Conservation (phyloP, 2,329 filamentous ascomycete species). For the Trichoderma sp. region DNA sequence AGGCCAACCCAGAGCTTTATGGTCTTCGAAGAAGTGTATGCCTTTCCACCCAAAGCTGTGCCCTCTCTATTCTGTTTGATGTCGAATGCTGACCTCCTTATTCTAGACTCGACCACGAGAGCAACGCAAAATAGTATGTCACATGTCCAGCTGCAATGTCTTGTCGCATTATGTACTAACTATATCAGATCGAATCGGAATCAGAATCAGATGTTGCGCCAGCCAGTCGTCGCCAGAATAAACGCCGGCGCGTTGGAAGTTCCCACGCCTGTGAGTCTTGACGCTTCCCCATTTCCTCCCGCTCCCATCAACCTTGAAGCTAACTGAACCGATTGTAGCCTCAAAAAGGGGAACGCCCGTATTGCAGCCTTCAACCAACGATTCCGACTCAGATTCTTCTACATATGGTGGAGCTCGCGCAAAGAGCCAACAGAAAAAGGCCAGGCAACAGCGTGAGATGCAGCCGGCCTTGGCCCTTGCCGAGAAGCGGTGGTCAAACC, state of each 20-base stretch:
- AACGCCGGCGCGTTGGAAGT: constrained; percentile 65
- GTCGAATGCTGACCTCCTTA: constrained; percentile 5
- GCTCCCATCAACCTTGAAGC: neutral
- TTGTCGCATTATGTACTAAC: constrained; percentile 18
- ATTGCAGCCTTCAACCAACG: constrained; percentile 52
- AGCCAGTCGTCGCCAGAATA: constrained; percentile 57
- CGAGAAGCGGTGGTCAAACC: constrained; percentile 88
- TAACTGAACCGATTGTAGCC: constrained; percentile 37
- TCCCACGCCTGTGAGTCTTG: constrained; percentile 58
- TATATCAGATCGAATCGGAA: constrained; percentile 47
- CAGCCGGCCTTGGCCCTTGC: constrained; percentile 64
- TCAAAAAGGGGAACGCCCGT: constrained; percentile 60
- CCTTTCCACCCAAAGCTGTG: neutral
- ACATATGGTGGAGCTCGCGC: constrained; percentile 75
- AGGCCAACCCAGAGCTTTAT: constrained; percentile 91
- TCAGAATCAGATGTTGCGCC: constrained; percentile 70
- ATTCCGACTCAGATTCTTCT: constrained; percentile 69
- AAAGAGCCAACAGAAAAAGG: constrained; percentile 70
- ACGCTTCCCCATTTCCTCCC: neutral
- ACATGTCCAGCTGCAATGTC: neutral
- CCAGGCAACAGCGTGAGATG: constrained; percentile 68
- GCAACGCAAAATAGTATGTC: constrained; percentile 55
- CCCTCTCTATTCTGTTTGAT: neutral
- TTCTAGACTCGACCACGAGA: constrained; percentile 55
- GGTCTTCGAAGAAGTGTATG: constrained; percentile 88